Base-by-base conservation (phyloP, 495 filamentous ascomycete species). In the Penicillium parvum region DNA sequence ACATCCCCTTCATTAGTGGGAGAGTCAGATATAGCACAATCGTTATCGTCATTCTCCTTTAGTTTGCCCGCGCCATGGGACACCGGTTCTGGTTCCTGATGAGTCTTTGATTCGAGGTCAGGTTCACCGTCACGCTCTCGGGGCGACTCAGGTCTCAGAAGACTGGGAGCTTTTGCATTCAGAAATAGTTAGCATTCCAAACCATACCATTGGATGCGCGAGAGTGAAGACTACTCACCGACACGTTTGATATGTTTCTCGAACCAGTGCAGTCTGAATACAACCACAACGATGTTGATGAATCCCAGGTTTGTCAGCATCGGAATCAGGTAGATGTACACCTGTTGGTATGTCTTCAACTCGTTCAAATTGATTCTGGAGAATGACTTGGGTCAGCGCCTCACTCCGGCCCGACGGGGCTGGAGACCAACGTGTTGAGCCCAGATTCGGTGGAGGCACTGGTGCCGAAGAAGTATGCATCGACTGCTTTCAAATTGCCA, bases 401-500 rank as follows among this genome's bases (percentile, higher is more conserved):
- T 11, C 11, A 29, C 37, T 25, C 14, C 3, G 25, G 30, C 3
- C 11, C 5, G 10, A 52, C 12, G 27, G 16, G 7, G 27, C 17
- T 15, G 8, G 23, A 29, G 15, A 60, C 64, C 32, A 8, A 71
- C 66, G 65, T 60, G 40, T 71, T 73, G 5, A 73, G 44, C 1
- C 69, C 69, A 5, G 68, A 69, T 37, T 61, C 61, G 2, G 69
- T 70, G 7, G 68, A 62, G 7, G 66, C 45, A 36, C 66, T 70
- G 32, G 57, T 66, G 7, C 69, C 68, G 14, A 73, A 71, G 39
- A 71, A 71, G 50, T 61, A 73, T 14, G 68, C 62, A 50, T 73
- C 69, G 16, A 68, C 47, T 1, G 63, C 61, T 21, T 47, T 50
- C 16, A 73, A 22, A 40, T 71, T 72, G 20, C 67, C 67, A 45